phyloP scores from a whole-genome alignment of 164 flowering plant species.

The Kalanchoe fedtschenkoi region DNA sequence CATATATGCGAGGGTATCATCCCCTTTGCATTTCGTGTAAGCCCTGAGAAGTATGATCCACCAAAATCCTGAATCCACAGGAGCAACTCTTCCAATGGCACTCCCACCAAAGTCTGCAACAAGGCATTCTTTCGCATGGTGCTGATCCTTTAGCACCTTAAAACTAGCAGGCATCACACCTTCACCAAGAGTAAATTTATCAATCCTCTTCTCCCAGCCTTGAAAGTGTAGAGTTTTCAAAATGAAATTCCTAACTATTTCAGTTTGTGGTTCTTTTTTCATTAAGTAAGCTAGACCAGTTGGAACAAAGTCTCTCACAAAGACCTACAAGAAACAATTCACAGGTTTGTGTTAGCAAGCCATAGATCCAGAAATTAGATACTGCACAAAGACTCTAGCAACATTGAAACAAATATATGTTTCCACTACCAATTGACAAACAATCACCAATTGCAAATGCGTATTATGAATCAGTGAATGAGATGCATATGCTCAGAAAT shows the following conservation, averaged over 20 bases:
- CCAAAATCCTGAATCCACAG: conserved; percentile 87
- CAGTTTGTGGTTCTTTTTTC: conserved; percentile 39
- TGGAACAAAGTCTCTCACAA: conserved; percentile 55
- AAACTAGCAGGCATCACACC: conserved; percentile 90
- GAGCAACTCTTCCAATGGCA: conserved; percentile 87
- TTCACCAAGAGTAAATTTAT: conserved; percentile 81
- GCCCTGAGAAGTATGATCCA: conserved; percentile 80
- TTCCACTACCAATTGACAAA: background rate
- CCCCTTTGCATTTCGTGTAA: conserved; percentile 74
- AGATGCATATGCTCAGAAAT: no score
- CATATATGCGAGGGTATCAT: conserved; percentile 61
- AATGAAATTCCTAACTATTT: conserved; percentile 49
- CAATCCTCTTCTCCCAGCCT: conserved; percentile 93
- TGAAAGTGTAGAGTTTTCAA: conserved; percentile 31
- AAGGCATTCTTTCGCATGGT: conserved; percentile 57
- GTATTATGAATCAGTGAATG: background rate
- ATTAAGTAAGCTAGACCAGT: conserved; percentile 55
- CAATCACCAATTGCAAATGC: background rate
- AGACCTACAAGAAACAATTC: no score
- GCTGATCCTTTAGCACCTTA: conserved; percentile 68
- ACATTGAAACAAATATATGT: no score
- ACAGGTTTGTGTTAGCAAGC: no score
- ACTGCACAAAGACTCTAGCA: no score
- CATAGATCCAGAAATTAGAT: no score
- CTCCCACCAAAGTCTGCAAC: conserved; percentile 92